A percentile compares a stretch with the other conserved stretches of the same genome.
These are phyloP conservation scores for Tuber calosporum DNA, from an alignment of 495 filamentous ascomycete genomes.

Conservation along the genomic window DNA sequence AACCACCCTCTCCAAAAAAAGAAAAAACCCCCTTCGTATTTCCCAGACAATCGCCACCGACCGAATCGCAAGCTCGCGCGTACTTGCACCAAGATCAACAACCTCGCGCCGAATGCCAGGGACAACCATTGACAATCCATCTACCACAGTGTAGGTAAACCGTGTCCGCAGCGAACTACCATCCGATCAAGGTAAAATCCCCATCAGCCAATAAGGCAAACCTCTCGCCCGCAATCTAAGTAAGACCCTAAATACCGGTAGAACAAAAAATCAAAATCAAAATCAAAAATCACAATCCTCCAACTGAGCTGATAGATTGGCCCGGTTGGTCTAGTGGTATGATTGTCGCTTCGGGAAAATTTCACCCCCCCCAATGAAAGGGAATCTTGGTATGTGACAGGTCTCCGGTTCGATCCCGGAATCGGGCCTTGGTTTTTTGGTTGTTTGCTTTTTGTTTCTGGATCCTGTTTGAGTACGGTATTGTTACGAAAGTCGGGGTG, in stretches of 20 bases:
- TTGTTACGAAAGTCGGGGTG: no score
- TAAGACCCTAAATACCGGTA: no score
- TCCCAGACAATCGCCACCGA: neutral
- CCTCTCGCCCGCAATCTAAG: no score
- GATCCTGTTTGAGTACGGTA: no score
- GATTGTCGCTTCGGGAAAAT: conserved; percentile 32
- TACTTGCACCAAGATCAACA: no score
- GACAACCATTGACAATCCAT: no score
- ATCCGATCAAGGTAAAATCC: no score
- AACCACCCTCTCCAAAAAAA: neutral
- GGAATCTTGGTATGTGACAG: conserved; percentile 32
- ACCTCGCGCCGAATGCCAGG: no score
- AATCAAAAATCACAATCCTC: neutral
- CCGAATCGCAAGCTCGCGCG: neutral
- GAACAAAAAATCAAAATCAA: no score
- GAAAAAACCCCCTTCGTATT: neutral
- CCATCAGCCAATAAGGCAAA: no score
- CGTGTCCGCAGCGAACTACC: no score
- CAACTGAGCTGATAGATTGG: neutral
- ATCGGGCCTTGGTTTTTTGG: conserved; percentile 21
- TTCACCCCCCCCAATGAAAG: conserved; percentile 15
- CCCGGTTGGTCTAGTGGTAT: conserved; percentile 37
- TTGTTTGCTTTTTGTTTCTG: neutral
- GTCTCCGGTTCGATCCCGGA: conserved; percentile 35
- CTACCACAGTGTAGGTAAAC: no score